Evolutionary conservation across 768 basidiomycete genomes (phyloP).

Genomic region (Lentinula raphanica): DNA sequence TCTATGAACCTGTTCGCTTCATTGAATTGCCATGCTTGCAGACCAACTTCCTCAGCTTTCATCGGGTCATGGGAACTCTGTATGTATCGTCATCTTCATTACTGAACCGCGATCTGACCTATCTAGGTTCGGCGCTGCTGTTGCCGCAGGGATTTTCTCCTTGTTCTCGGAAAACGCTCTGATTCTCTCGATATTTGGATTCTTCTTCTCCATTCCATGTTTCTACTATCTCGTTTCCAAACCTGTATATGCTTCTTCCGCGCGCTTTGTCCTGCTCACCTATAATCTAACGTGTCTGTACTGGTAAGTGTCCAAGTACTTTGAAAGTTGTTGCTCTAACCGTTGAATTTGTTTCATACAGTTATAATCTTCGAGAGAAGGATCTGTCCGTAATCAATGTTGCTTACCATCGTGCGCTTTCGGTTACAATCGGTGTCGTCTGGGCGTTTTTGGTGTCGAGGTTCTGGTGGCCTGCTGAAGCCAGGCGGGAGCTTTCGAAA

Average conservation of each 20-base stretch:
- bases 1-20: background rate
- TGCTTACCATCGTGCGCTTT: slow-evolving; percentile 69
- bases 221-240: slow-evolving; percentile 84
- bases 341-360: slow-evolving; percentile 19
- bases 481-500: slow-evolving; percentile 78
- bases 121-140: slow-evolving; percentile 67
- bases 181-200: slow-evolving; percentile 77
- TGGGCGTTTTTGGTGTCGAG: slow-evolving; percentile 88
- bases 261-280: slow-evolving; percentile 77
- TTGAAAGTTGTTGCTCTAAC: background rate
- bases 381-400: slow-evolving; percentile 59
- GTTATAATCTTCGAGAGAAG: slow-evolving; percentile 73
- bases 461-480: slow-evolving; percentile 96
- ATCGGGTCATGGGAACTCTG: slow-evolving; percentile 85
- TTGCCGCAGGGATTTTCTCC: slow-evolving; percentile 68
- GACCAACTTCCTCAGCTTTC: slow-evolving; percentile 83
- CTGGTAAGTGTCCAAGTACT: slow-evolving; percentile 31
- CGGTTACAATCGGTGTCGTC: slow-evolving; percentile 81
- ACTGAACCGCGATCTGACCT: slow-evolving; percentile 8
- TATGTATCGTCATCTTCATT: slow-evolving; percentile 21
- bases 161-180: slow-evolving; percentile 72
- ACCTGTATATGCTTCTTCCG: slow-evolving; percentile 70
- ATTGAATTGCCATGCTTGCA: too few species aligned
- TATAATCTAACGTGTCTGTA: slow-evolving; percentile 85
- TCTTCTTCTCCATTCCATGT: slow-evolving; percentile 88